Evolutionary conservation across 106 monocot species (phyloP).

Genomic region (Ottelia alismoides): DNA sequence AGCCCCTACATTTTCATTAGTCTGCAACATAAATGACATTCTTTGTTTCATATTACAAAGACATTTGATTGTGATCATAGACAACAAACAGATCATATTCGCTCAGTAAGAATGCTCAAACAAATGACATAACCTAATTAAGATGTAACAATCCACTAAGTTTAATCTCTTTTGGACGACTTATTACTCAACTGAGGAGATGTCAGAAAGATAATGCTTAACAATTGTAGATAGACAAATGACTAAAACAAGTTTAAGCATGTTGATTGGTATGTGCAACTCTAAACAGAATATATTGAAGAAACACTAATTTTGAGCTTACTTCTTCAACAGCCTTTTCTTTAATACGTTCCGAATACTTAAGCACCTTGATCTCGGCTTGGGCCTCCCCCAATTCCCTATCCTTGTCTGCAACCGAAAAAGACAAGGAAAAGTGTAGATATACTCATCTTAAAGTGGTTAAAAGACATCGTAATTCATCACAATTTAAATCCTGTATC

Average conservation of each 20-base stretch:
- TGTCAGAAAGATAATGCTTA: neutral
- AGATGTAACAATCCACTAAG: neutral
- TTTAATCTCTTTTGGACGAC: neutral
- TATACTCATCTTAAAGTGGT: slow-evolving; percentile 47
- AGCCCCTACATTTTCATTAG: too few species aligned
- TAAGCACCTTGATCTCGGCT: too few species aligned
- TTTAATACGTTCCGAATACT: slow-evolving; percentile 62
- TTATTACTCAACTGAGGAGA: neutral
- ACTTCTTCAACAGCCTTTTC: slow-evolving; percentile 86
- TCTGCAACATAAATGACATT: too few species aligned
- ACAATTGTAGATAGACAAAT: neutral
- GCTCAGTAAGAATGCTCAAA: too few species aligned
- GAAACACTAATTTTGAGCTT: neutral
- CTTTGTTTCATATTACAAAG: too few species aligned
- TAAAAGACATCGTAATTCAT: neutral
- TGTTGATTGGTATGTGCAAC: neutral
- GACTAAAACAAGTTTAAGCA: neutral
- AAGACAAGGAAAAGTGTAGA: too few species aligned
- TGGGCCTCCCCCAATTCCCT: too few species aligned
- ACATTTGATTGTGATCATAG: too few species aligned
- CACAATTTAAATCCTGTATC: too few species aligned
- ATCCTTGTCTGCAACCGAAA: too few species aligned
- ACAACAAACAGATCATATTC: too few species aligned
- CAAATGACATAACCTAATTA: too few species aligned
- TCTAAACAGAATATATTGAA: neutral